Base-by-base conservation (phyloP, 176 grass and related monocot species). In the Typha latifolia region DNA sequence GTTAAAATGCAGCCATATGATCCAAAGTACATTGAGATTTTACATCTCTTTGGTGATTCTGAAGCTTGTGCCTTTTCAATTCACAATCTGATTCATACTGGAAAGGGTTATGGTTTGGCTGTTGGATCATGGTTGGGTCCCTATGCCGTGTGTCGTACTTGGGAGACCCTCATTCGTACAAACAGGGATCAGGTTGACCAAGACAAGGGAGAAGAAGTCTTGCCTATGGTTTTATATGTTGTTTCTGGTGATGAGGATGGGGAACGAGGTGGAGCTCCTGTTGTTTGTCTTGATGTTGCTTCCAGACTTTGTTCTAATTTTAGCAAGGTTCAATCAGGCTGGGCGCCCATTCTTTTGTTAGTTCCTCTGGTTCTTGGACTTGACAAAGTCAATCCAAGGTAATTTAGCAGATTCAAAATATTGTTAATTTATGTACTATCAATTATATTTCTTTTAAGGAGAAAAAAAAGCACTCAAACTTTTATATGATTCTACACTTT, bases 311-410 rank as follows among this genome's bases (percentile, higher is more conserved):
- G 82, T 72, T 67, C 73, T 63, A 72, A 84, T 80, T 86, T 89
- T 72, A 84, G 64, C 47, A 82, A 86, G 69, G 69, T 24, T 71
- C 72, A 84, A 21, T 51, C 63, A 47, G 10, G 49, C 12, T 87
- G 85, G 94, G 80, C 85, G 22, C 78, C 89, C 34, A 87, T 90
- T 81, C 86, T 99, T 74, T 85, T 99, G 47, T 77, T 94, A 49
- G 89, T 99, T 61, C 95, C 89, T 59, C 69, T 99, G 66, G 89
- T 99, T 79, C 95, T 99, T 83, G 89, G 95, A 15, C 70, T 90
- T 56, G 95, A 99, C 61, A 99, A 90, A 83, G 75, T 94, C 72
- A 99, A 99, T 81, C 86, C 89, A 68, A 99, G 95, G 94, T 90
- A 93, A 90, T 59, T 55, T 52, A 47, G 32, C 9, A 3, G 22